Percentiles rank a stretch among this genome's conserved stretches.
phyloP scores from a whole-genome alignment of 768 basidiomycete genomes.

The Suillus fuscotomentosus region DNA sequence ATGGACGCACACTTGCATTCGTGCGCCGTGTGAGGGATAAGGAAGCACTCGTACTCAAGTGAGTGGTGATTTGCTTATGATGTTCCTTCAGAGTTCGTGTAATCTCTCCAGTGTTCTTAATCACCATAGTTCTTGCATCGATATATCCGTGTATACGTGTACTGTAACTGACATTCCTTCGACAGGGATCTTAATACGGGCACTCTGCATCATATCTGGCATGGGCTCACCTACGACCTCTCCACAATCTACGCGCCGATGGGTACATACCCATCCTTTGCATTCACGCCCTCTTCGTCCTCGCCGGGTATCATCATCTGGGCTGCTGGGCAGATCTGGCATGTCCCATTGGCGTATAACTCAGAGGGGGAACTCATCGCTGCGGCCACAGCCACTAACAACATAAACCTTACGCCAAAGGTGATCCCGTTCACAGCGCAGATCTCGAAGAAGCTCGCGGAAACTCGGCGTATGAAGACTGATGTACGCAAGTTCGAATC shows the following conservation, averaged over 20 bases:
- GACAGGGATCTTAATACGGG: constrained; percentile 65
- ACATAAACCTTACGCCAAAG: constrained; percentile 29
- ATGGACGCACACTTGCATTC: constrained; percentile 69
- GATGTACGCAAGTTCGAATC: constrained; percentile 56
- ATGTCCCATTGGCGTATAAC: constrained; percentile 56
- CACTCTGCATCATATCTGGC: constrained; percentile 61
- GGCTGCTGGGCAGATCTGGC: constrained; percentile 71
- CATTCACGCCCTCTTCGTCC: constrained; percentile 59
- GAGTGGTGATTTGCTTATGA: constrained; percentile 18
- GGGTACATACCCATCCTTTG: constrained; percentile 78
- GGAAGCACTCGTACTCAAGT: constrained; percentile 72
- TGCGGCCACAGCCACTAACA: constrained; percentile 1
- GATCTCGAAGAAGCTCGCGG: constrained; percentile 62
- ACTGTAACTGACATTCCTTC: constrained; percentile 4
- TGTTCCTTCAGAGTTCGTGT: not conserved
- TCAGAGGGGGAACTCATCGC: constrained; percentile 49
- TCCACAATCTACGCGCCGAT: constrained; percentile 65
- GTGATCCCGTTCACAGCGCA: constrained; percentile 60
- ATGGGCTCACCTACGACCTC: constrained; percentile 71
- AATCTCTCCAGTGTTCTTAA: not conserved
- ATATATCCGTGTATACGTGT: not conserved
- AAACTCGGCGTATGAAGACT: constrained; percentile 48
- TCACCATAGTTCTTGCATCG: not conserved
- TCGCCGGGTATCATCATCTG: constrained; percentile 58
- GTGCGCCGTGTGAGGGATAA: constrained; percentile 73